phyloP scores from a whole-genome alignment of 345 rosid genomes.

The Ricinus communis region DNA sequence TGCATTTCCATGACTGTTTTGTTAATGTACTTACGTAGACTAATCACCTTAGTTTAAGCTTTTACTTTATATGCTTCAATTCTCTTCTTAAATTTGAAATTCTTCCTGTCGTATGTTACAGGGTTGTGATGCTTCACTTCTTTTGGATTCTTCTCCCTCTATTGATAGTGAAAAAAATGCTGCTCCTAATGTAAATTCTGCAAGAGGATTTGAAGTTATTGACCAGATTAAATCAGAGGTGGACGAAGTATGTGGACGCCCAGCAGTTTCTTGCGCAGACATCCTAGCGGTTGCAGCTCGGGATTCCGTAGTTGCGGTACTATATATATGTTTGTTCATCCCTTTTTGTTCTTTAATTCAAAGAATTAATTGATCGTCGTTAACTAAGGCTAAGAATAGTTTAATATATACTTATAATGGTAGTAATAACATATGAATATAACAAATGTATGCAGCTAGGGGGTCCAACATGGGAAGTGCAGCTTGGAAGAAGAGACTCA shows the following conservation, averaged over 20 bases:
- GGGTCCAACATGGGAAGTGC: slow-evolving; percentile 52
- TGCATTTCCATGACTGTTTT: slow-evolving; percentile 43
- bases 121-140: slow-evolving; percentile 54
- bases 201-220: slow-evolving; percentile 47
- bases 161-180: slow-evolving; percentile 45
- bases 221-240: slow-evolving; percentile 44
- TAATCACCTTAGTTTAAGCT: too few species aligned
- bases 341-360: too few species aligned
- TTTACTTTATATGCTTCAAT: neutral
- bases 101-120: slow-evolving; percentile 5
- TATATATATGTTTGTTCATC: too few species aligned
- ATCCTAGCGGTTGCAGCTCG: slow-evolving; percentile 52
- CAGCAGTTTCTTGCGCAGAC: slow-evolving; percentile 49
- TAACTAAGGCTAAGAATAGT: too few species aligned
- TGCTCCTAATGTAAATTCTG: slow-evolving; percentile 35
- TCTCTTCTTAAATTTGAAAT: too few species aligned
- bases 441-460: slow-evolving; percentile 40
- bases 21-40: slow-evolving; percentile 28
- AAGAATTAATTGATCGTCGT: too few species aligned
- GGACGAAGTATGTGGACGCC: slow-evolving; percentile 34
- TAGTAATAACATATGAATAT: too few species aligned
- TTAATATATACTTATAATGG: too few species aligned
- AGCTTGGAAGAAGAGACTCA: slow-evolving; percentile 63
- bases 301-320: slow-evolving; percentile 48
- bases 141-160: slow-evolving; percentile 37